Conservation (phyloP, 257 asterid genomes). For the Solanum virginianum region DNA sequence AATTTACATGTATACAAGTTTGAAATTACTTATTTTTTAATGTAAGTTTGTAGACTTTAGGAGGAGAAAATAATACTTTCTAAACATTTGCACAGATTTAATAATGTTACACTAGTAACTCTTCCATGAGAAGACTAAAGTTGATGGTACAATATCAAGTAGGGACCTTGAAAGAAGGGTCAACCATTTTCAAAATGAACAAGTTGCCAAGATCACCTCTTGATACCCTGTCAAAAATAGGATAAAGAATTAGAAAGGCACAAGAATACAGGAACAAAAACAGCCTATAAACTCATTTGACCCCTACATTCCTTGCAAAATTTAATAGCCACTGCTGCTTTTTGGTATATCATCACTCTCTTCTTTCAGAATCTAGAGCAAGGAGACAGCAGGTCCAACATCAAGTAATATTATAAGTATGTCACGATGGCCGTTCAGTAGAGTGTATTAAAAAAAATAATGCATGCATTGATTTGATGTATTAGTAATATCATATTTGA, state of each 20-base stretch:
- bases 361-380: too few species aligned
- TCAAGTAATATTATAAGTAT: too few species aligned
- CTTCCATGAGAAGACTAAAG: background rate
- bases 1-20: background rate
- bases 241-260: background rate
- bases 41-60: background rate
- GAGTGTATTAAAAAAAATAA: too few species aligned
- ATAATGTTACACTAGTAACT: background rate
- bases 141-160: background rate
- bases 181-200: slow-evolving; percentile 73
- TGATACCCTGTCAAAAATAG: slow-evolving; percentile 42
- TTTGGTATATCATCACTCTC: too few species aligned
- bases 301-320: too few species aligned
- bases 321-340: too few species aligned
- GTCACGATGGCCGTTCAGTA: too few species aligned
- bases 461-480: too few species aligned
- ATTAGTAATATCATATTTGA: too few species aligned
- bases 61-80: background rate
- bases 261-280: background rate
- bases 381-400: too few species aligned
- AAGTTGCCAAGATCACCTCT: slow-evolving; percentile 85
- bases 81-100: background rate
- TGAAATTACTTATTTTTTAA: background rate
- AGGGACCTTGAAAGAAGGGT: slow-evolving; percentile 64
- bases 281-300: background rate